Evolutionary conservation across 192 early-diverging fungal species (phyloP), one percentile per base, ranked within the genome.

Genomic region (Coemansia sp.): DNA sequence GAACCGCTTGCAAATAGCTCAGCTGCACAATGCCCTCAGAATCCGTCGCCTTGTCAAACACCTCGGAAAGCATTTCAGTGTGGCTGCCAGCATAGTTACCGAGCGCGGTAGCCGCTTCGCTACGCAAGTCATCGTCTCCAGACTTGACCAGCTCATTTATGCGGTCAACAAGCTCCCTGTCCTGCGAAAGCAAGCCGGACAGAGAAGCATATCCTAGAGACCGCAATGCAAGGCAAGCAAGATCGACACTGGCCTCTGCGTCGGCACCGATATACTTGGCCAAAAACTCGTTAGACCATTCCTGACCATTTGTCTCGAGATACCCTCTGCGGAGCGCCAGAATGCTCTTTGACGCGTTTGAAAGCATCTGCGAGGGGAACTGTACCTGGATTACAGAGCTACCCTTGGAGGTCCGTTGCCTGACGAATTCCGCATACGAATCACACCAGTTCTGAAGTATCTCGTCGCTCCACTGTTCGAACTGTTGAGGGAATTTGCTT

Each of bases 81-180:
- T 66, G 49, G 28, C 51, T 45, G 5, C 72, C 72, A 22, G 65
- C 69, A 31, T 80, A 72, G 38, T 57, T 66, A 10, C 77, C 77
- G 22, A 80, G 60, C 6, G 77, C 77, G 32, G 60, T 52, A 7
- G 72, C 77, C 1, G 77, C 77, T 45, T 80, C 77, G 45, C 42
- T 55, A 50, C 77, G 77, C 56, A 80, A 62, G n/a, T 72, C 72
- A 18, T 71, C 72, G 49, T 69, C 29, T 16, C 30, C 56, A 2
- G 66, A 72, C 5, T 50, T 48, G 22, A 57, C 38, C 25, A 69
- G 69, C 49, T 38, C 55, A 29, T 66, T 42, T 34, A 81, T 54
- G 66, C 56, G 66, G 7, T 60, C 62, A 7, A 48, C 42, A 48
- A 72, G 56, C 12, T 36, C 32, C 2, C 49, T 16, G 56, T 50